phyloP scores from a whole-genome alignment of 192 early-diverging fungal species.

The Podila clonocystis region DNA sequence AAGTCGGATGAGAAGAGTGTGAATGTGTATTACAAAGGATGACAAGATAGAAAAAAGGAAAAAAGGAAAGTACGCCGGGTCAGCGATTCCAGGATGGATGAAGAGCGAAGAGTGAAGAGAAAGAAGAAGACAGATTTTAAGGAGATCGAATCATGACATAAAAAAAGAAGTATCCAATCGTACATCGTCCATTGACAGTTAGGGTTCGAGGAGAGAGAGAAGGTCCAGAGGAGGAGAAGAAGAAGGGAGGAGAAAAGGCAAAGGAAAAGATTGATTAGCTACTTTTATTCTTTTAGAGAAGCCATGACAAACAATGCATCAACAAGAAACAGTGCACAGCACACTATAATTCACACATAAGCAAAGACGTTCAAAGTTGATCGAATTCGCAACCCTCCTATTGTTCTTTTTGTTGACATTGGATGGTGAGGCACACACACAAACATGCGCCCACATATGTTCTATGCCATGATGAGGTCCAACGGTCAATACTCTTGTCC shows the following conservation, averaged over 20 bases:
- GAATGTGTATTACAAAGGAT: neutral
- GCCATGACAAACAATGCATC: neutral
- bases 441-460: too few relatives aligned
- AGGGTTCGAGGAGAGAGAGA: neutral
- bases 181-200: neutral
- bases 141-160: neutral
- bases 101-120: neutral
- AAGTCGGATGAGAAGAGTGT: neutral
- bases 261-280: conserved; percentile 6
- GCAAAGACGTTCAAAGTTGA: neutral
- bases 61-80: neutral
- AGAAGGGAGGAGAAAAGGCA: neutral
- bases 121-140: neutral
- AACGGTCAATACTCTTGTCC: too few relatives aligned
- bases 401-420: neutral
- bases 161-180: neutral
- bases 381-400: neutral
- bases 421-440: too few relatives aligned
- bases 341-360: neutral
- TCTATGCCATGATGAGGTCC: too few relatives aligned
- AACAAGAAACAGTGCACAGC: neutral
- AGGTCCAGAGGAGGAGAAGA: neutral
- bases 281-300: neutral
- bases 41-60: neutral
- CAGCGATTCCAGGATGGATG: neutral